A percentile compares a stretch with the other conserved stretches of the same genome.
phyloP scores from a whole-genome alignment of 2,329 filamentous ascomycete species.

The Nemania diffusa region DNA sequence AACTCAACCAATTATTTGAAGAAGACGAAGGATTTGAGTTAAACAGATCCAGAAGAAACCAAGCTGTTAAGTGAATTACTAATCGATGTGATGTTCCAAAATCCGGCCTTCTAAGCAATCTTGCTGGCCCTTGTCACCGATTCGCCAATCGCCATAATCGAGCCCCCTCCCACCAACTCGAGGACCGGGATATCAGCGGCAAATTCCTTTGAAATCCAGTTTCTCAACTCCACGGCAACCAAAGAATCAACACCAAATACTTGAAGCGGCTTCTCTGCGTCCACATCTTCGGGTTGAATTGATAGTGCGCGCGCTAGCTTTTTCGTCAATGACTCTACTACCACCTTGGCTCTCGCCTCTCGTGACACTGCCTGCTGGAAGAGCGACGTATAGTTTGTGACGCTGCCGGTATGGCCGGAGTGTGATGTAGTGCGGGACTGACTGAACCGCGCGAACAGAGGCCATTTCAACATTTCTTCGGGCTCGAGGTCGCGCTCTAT shows the following conservation, averaged over 20 bases:
- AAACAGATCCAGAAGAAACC: too few relatives aligned
- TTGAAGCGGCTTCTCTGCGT: background rate
- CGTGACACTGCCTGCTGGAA: background rate
- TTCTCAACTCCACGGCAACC: slow-evolving; percentile 2
- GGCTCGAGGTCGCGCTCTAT: background rate
- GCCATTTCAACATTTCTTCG: background rate
- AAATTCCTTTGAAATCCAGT: slow-evolving; percentile 10
- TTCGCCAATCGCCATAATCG: background rate
- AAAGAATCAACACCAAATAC: slow-evolving; percentile 2
- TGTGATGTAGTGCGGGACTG: background rate
- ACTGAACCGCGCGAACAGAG: slow-evolving; percentile 21
- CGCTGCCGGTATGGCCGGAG: background rate
- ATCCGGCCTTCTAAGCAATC: too few relatives aligned
- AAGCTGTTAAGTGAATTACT: too few relatives aligned
- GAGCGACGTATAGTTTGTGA: background rate
- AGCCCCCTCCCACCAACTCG: background rate
- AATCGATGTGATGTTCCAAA: too few relatives aligned
- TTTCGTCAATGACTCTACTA: background rate
- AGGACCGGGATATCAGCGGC: slow-evolving; percentile 3
- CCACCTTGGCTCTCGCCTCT: background rate
- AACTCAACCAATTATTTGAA: too few relatives aligned
- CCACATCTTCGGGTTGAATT: background rate
- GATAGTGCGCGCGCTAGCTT: background rate
- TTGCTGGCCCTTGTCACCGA: background rate
- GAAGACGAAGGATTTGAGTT: too few relatives aligned